Base-by-base conservation (phyloP, 768 basidiomycete genomes). In the Lactarius tabidus region DNA sequence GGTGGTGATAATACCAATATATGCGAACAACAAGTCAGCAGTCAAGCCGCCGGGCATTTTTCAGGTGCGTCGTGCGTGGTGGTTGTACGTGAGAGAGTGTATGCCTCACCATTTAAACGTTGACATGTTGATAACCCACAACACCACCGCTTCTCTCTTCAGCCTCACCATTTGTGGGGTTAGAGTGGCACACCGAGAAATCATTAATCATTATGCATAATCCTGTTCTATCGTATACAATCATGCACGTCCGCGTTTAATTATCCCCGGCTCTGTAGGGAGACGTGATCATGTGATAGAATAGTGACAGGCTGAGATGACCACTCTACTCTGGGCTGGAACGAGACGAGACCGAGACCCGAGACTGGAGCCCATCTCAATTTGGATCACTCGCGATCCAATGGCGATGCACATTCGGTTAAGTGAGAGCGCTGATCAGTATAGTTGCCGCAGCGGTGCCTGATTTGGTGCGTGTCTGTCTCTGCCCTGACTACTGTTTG, bases 11-110 rank as follows among this genome's bases (percentile, higher is more conserved):
- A 93, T 77, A 8, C 90, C 91, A 7, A 77, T 84, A 70, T 89
- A 91, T 39, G 90, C 87, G 0, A 83, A 82, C 33, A 90, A 67
- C 54, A 88, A 71, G 70, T 84, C 85, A 83, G 81, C 85, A 75
- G 89, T 80, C 29, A 64, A 62, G 39, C 71, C 69, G 35, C 41
- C 36, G 67, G 73, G 70, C 60, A 63, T 61, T 14, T 53, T 28
- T 31, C 51, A 65, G 45, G n/a, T 20, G 45, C 7, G 48, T 8
- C 45, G 43, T 43, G 17, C 57, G 31, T 29, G 17, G 6, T 20
- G 31, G 52, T 18, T 31, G 52, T 48, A 10, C 10, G 45, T 26
- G 23, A 12, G 45, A 48, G 45, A n/a, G n/a, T n/a, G n/a, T n/a
- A n/a, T 14, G 12, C 14, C 4, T n/a, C 6, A 26, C 12, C 45